Conservation (phyloP, 495 filamentous ascomycete species). For the Xylaria cubensis region DNA sequence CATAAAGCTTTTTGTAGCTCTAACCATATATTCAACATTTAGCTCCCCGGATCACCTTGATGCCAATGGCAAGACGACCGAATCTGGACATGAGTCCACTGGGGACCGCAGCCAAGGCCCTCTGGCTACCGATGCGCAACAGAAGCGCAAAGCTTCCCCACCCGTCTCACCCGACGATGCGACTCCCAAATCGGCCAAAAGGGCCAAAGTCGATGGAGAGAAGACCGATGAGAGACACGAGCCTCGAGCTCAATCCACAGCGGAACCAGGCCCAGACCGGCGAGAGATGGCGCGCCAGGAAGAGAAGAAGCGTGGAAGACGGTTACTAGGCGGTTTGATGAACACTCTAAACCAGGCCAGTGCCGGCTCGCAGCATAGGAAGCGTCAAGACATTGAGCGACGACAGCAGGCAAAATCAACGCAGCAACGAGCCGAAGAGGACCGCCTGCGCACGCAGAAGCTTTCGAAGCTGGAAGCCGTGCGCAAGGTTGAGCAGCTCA, state of each 20-base stretch:
- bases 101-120: slow-evolving; percentile 1
- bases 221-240: slow-evolving; percentile 35
- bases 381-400: slow-evolving; percentile 86
- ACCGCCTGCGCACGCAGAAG: slow-evolving; percentile 67
- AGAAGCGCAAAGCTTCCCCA: slow-evolving; percentile 40
- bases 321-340: slow-evolving; percentile 88
- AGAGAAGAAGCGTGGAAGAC: slow-evolving; percentile 85
- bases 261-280: slow-evolving; percentile 38
- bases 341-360: slow-evolving; percentile 85
- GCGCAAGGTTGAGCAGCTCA: slow-evolving; percentile 72
- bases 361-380: slow-evolving; percentile 69
- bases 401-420: slow-evolving; percentile 85
- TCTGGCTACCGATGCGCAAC: slow-evolving; percentile 8
- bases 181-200: slow-evolving; percentile 37
- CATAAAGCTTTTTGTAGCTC: slow-evolving; percentile 27
- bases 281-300: slow-evolving; percentile 65
- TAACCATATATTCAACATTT: slow-evolving; percentile 24
- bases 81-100: slow-evolving; percentile 24
- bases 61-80: slow-evolving; percentile 29
- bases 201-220: slow-evolving; percentile 37
- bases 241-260: slow-evolving; percentile 42
- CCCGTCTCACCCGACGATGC: slow-evolving; percentile 26
- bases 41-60: slow-evolving; percentile 32
- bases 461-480: slow-evolving; percentile 65
- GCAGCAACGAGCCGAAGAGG: slow-evolving; percentile 69